Evolutionary conservation across 1,284 basidiomycete genomes (phyloP), one percentile per base, ranked within the genome.

Genomic region (Naganishia liquefaciens): DNA sequence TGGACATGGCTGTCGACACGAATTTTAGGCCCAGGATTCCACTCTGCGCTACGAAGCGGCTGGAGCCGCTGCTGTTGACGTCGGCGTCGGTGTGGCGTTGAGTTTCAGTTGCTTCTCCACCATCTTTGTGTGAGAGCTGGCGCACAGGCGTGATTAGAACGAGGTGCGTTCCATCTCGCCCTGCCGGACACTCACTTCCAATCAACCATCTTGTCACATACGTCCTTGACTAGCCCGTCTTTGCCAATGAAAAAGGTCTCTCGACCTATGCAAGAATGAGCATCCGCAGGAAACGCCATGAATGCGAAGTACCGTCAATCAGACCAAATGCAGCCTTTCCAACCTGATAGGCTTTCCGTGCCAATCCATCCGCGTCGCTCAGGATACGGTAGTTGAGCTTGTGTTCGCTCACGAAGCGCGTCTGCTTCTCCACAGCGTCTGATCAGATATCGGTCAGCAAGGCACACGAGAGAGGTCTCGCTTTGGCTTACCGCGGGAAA

Each of bases 211-310:
- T 68, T 70, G 54, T 66, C 69, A 39, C 69, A 73, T 3, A 77
- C 82, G 30, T 73, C 88, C 84, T 83, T 82, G 37, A 91, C 80
- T 52, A 85, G 78, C 3, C 90, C 89, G 62, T 87, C 82, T 61
- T 78, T 81, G 74, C 90, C 88, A 63, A 91, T 85, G 70, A 90
- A 81, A 74, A 90, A 87, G 0, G 89, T 91, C 27, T 85, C 82
- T 25, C 89, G 83, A 5, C 87, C 86, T 68, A 62, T 13, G 42
- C 43, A 25, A 47, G 62, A n/a, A 25, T 13, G 23, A n/a, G 33
- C 46, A 23, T 28, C 28, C n/a, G 28, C 15, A 23, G 23, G 27
- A 28, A 11, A 17, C 27, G 23, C 23, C 25, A 2, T 30, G 50
- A 46, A 30, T 1, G 17, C 23, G 17, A 69, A 72, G 10, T 55